Evolutionary conservation across 768 basidiomycete genomes (phyloP).

Genomic region (Lentinula detonsa): DNA sequence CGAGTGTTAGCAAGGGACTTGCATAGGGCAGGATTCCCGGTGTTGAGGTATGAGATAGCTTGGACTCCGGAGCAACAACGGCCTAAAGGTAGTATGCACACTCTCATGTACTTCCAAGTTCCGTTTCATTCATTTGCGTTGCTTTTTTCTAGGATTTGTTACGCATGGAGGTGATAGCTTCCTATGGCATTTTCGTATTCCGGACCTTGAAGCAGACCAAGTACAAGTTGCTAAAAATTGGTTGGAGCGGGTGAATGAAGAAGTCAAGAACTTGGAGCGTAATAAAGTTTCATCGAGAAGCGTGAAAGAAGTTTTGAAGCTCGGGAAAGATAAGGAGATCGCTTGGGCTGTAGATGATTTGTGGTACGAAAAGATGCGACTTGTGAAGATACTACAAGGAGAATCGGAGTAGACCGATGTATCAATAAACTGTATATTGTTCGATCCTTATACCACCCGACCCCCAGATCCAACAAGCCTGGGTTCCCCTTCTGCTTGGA

Average conservation of each 20-base stretch:
- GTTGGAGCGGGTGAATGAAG: slow-evolving; percentile 44
- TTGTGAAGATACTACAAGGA: slow-evolving; percentile 9
- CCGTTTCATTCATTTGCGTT: neutral
- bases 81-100: slow-evolving; percentile 38
- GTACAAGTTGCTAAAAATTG: slow-evolving; percentile 45
- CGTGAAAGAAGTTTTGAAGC: slow-evolving; percentile 36
- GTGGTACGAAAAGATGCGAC: slow-evolving; percentile 46
- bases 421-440: neutral
- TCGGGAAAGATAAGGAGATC: slow-evolving; percentile 46
- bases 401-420: neutral
- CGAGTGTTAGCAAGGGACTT: slow-evolving; percentile 59
- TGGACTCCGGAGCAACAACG: slow-evolving; percentile 63
- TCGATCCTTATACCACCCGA: neutral
- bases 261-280: slow-evolving; percentile 34
- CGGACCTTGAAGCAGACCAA: slow-evolving; percentile 41
- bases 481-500: neutral
- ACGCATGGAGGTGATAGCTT: slow-evolving; percentile 64
- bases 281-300: slow-evolving; percentile 19
- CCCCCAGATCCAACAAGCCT: neutral
- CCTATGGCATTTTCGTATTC: slow-evolving; percentile 55
- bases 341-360: slow-evolving; percentile 47
- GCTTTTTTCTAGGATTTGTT: slow-evolving; percentile 44
- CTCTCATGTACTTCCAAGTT: neutral
- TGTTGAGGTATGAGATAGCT: slow-evolving; percentile 61
- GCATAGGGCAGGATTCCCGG: slow-evolving; percentile 47